These are phyloP conservation scores for Phytophthora boehmeriae DNA, from an alignment of 352 stramenopile genomes.

Conservation along the genomic window DNA sequence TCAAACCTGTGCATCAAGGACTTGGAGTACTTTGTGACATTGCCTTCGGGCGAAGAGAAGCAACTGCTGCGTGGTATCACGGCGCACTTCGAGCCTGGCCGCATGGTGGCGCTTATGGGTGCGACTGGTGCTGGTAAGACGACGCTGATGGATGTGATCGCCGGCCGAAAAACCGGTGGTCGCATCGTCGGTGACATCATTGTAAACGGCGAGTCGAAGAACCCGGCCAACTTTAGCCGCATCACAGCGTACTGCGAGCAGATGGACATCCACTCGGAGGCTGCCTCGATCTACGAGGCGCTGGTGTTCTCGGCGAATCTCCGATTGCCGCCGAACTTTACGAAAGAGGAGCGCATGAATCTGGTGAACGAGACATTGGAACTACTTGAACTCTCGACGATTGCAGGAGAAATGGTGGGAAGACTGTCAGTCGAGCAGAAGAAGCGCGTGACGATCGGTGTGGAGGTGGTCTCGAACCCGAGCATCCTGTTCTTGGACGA, in stretches of 20 bases:
- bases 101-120: constrained; percentile 78
- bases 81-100: constrained; percentile 59
- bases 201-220: constrained; percentile 90
- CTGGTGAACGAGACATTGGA: constrained; percentile 63
- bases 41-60: constrained; percentile 62
- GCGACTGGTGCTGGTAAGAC: constrained; percentile 66
- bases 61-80: constrained; percentile 52
- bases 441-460: constrained; percentile 94
- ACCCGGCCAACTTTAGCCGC: constrained; percentile 75
- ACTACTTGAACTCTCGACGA: constrained; percentile 53
- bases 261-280: constrained; percentile 89
- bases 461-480: constrained; percentile 93
- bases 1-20: constrained; percentile 57
- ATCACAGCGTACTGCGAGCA: constrained; percentile 73
- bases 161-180: constrained; percentile 59
- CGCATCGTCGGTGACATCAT: constrained; percentile 83
- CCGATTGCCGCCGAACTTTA: constrained; percentile 63
- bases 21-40: constrained; percentile 62
- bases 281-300: constrained; percentile 88
- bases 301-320: constrained; percentile 92
- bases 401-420: constrained; percentile 50
- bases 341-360: constrained; percentile 47
- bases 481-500: constrained; percentile 95
- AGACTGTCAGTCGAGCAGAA: constrained; percentile 89
- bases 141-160: constrained; percentile 69